phyloP scores from a whole-genome alignment of 768 basidiomycete genomes.

The Chlorophyllum brunneum region DNA sequence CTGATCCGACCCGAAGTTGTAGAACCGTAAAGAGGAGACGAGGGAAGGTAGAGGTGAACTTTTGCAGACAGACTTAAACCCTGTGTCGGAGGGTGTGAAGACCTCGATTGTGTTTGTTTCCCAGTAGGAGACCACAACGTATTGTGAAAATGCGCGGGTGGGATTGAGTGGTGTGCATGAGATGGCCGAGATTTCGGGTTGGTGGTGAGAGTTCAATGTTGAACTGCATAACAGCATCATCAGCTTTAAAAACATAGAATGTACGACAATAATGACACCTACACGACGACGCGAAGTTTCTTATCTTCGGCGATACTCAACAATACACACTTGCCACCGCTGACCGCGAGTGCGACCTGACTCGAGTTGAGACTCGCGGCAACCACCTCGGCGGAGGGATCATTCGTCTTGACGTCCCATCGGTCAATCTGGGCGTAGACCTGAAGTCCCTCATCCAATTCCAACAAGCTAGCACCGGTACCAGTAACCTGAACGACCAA shows the following conservation, averaged over 20 bases:
- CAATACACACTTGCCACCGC: conserved; percentile 45
- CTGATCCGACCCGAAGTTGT: conserved; percentile 52
- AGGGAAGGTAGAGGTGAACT: conserved; percentile 35
- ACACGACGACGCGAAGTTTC: conserved; percentile 18
- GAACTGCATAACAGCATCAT: not conserved
- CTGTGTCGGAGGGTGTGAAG: conserved; percentile 28
- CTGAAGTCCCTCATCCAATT: conserved; percentile 44
- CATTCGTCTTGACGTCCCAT: conserved; percentile 27
- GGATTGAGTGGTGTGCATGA: conserved; percentile 57
- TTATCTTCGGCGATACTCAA: conserved; percentile 44
- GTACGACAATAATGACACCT: conserved; percentile 7
- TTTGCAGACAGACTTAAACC: conserved; percentile 30
- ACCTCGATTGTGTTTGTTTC: conserved; percentile 59
- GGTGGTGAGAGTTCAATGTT: not conserved
- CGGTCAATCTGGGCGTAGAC: conserved; percentile 36
- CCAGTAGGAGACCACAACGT: conserved; percentile 76
- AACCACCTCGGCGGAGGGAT: conserved; percentile 43
- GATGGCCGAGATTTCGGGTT: conserved; percentile 64
- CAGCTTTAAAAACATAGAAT: not conserved
- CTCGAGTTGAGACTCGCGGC: conserved; percentile 67
- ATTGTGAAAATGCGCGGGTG: conserved; percentile 37
- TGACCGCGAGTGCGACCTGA: conserved; percentile 61
- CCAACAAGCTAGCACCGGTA: conserved; percentile 48
- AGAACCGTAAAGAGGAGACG: conserved; percentile 45
- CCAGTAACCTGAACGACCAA: conserved; percentile 72